Evolutionary conservation across 129 eudicot genomes (phyloP).

Genomic region (Arctium minus): DNA sequence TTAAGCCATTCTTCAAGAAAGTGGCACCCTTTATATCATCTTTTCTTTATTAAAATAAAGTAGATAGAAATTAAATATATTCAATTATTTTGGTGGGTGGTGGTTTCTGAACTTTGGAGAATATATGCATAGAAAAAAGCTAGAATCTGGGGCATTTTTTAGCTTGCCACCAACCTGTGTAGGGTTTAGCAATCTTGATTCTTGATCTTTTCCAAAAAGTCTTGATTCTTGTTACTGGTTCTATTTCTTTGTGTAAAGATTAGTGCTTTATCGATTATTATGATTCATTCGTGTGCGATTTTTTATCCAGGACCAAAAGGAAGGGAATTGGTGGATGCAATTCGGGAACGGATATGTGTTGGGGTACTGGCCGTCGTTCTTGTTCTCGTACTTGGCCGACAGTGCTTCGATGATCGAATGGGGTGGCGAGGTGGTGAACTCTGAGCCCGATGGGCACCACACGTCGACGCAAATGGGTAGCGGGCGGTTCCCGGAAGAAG

Average conservation of each 20-base stretch:
- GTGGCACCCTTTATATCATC: conserved; percentile 22
- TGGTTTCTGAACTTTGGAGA: conserved; percentile 21
- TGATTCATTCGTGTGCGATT: background rate
- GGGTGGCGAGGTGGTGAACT: conserved; percentile 89
- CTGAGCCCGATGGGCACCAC: conserved; percentile 75
- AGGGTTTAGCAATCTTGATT: background rate
- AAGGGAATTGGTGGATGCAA: conserved; percentile 97
- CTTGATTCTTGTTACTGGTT: background rate
- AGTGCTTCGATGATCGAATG: conserved; percentile 92
- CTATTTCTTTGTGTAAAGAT: background rate
- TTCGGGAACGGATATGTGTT: conserved; percentile 75
- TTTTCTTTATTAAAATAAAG: conserved; percentile 25
- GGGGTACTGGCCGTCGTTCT: conserved; percentile 88
- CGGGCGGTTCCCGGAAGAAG: conserved; percentile 87
- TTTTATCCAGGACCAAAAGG: conserved; percentile 68
- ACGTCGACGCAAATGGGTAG: conserved; percentile 97
- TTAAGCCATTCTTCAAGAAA: conserved; percentile 26
- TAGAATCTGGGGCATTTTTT: conserved; percentile 24
- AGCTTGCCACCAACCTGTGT: conserved; percentile 20
- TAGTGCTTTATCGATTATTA: conserved; percentile 1
- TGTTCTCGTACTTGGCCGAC: conserved; percentile 69
- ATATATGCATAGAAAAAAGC: conserved; percentile 10
- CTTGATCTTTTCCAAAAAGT: background rate
- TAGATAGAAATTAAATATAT: conserved; percentile 18
- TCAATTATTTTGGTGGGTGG: conserved; percentile 30